Conservation (phyloP, 129 eudicot genomes). For the Daucus carota region DH1_v3.0 NC_030385.2:39411001-39411500, state of each 20-base stretch:
- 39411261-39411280: conserved; percentile 15
- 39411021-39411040: conserved; percentile 21
- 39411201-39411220: background rate
- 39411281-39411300: conserved; percentile 2
- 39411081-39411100: background rate
- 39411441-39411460: background rate
- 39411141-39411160: conserved; percentile 26
- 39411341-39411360: background rate
- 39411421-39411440: background rate
- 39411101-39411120: conserved; percentile 13
- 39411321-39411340: background rate
- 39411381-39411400: too few species aligned
- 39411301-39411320: too few species aligned
- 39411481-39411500: background rate
- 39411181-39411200: conserved; percentile 18
- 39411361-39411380: background rate
- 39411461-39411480: background rate
- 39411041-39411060: conserved; percentile 29
- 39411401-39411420: conserved; percentile 1
- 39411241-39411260: conserved; percentile 29
- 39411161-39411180: conserved; percentile 19
- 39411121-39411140: conserved; percentile 45
- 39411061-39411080: conserved; percentile 9
- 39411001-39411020: conserved; percentile 36
- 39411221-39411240: conserved; percentile 12